phyloP scores from a whole-genome alignment of 1,284 basidiomycete species.

The Sporisorium graminicola region DNA sequence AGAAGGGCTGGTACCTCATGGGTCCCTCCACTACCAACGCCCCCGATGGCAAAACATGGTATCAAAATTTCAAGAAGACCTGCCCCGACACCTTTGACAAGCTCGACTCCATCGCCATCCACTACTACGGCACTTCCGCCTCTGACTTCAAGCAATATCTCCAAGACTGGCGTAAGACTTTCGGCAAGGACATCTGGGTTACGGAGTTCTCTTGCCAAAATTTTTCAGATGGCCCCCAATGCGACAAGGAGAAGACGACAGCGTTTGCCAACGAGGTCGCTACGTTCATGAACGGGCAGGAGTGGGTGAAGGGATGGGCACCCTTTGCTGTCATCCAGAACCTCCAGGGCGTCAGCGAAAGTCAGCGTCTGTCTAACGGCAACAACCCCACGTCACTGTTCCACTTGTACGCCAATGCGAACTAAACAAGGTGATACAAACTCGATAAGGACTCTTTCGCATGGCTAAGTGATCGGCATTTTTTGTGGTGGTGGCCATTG shows the following conservation, averaged over 20 bases:
- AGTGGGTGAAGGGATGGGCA: conserved; percentile 56
- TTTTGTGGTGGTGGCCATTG: background rate
- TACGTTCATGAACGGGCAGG: conserved; percentile 59
- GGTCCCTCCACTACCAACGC: conserved; percentile 60
- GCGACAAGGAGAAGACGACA: conserved; percentile 69
- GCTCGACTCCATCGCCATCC: conserved; percentile 61
- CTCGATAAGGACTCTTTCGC: conserved; percentile 1
- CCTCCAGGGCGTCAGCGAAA: conserved; percentile 54
- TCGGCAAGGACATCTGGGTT: conserved; percentile 61
- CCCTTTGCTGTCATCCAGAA: conserved; percentile 62
- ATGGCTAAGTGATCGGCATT: conserved; percentile 4
- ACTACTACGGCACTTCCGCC: conserved; percentile 59
- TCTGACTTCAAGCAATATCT: conserved; percentile 59
- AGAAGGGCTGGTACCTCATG: conserved; percentile 61
- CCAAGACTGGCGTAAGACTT: conserved; percentile 46
- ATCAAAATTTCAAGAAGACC: conserved; percentile 46
- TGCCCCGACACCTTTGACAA: conserved; percentile 55
- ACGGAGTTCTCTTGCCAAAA: conserved; percentile 65
- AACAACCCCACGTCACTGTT: conserved; percentile 52
- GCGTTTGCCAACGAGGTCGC: conserved; percentile 71
- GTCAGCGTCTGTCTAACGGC: conserved; percentile 47
- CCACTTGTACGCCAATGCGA: conserved; percentile 31
- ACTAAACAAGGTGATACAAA: background rate
- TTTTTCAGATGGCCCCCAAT: conserved; percentile 62
- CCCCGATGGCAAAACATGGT: conserved; percentile 52